Evolutionary conservation across 169 alveolate genomes (phyloP).

Genomic region (Plasmodium cynomolgi): DNA sequence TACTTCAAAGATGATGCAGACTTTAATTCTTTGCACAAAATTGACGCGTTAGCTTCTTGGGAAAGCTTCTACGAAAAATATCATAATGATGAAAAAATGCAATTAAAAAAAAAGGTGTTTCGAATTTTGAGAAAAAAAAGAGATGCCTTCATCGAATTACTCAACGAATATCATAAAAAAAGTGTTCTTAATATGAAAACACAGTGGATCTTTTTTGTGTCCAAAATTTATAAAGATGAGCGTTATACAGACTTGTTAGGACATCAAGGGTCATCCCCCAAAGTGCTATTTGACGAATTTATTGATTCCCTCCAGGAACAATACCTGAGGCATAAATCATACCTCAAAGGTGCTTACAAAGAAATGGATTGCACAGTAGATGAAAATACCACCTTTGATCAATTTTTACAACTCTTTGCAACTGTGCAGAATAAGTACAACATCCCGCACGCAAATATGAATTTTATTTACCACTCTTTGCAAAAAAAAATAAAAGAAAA

Average conservation of each 20-base stretch:
- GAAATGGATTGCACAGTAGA: conserved; percentile 39
- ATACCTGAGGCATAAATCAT: conserved; percentile 64
- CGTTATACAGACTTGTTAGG: conserved; percentile 76
- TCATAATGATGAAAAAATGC: conserved; percentile 71
- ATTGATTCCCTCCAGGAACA: conserved; percentile 71
- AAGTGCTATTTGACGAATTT: conserved; percentile 76
- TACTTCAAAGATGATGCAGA: conserved; percentile 76
- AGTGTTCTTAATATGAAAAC: conserved; percentile 67
- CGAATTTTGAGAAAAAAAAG: conserved; percentile 84
- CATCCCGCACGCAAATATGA: conserved; percentile 53
- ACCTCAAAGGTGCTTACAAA: conserved; percentile 34
- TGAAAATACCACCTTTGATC: conserved; percentile 68
- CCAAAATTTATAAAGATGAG: conserved; percentile 71
- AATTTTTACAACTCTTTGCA: conserved; percentile 29
- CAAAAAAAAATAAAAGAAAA: conserved; percentile 68
- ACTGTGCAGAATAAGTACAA: conserved; percentile 49
- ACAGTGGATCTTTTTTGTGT: conserved; percentile 70
- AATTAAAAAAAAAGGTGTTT: conserved; percentile 76
- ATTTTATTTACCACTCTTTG: conserved; percentile 53
- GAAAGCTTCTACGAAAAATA: conserved; percentile 79
- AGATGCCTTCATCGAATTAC: conserved; percentile 80
- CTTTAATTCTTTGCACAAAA: conserved; percentile 79
- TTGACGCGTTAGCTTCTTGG: conserved; percentile 81
- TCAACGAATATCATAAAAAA: conserved; percentile 78
- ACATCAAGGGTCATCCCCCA: conserved; percentile 78